phyloP scores from a whole-genome alignment of 2,329 filamentous ascomycete genomes.

The Nemania serpens region DNA sequence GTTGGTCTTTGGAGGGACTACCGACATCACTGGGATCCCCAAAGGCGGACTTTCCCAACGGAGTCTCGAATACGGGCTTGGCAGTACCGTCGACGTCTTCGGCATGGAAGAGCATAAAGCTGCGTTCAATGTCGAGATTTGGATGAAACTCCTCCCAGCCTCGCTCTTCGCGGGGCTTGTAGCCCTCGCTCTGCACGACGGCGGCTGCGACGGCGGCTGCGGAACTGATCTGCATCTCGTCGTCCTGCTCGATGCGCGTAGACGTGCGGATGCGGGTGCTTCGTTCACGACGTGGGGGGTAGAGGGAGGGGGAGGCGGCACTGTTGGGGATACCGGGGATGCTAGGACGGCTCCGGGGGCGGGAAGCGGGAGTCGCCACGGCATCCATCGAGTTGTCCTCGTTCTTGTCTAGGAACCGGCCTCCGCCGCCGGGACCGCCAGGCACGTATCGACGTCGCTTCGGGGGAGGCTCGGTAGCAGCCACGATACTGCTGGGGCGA shows the following conservation, averaged over 20 bases:
- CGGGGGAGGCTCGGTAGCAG: slow-evolving; percentile 63
- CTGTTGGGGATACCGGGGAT: slow-evolving; percentile 58
- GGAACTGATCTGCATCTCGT: slow-evolving; percentile 76
- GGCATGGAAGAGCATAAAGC: slow-evolving; percentile 77
- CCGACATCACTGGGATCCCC: slow-evolving; percentile 48
- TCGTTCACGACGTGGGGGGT: slow-evolving; percentile 60
- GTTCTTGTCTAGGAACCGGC: slow-evolving; percentile 78
- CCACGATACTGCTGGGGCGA: slow-evolving; percentile 43
- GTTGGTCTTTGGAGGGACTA: slow-evolving; percentile 54
- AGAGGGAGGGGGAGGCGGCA: slow-evolving; percentile 51
- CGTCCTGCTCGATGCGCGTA: slow-evolving; percentile 54
- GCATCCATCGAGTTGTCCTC: slow-evolving; percentile 61
- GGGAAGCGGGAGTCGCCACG: slow-evolving; percentile 55
- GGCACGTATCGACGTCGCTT: slow-evolving; percentile 82
- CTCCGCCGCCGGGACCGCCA: slow-evolving; percentile 83
- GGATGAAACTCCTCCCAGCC: slow-evolving; percentile 98
- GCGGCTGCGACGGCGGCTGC: slow-evolving; percentile 88
- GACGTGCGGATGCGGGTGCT: slow-evolving; percentile 61
- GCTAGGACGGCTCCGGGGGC: slow-evolving; percentile 56
- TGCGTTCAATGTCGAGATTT: slow-evolving; percentile 85
- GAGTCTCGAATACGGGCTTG: slow-evolving; percentile 49
- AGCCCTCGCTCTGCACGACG: slow-evolving; percentile 89
- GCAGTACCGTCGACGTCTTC: slow-evolving; percentile 82
- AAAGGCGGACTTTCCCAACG: slow-evolving; percentile 39
- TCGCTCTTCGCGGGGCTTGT: slow-evolving; percentile 95